Conservation (phyloP, 2,329 filamentous ascomycete species). For the Fusarium nelsonii region DNA sequence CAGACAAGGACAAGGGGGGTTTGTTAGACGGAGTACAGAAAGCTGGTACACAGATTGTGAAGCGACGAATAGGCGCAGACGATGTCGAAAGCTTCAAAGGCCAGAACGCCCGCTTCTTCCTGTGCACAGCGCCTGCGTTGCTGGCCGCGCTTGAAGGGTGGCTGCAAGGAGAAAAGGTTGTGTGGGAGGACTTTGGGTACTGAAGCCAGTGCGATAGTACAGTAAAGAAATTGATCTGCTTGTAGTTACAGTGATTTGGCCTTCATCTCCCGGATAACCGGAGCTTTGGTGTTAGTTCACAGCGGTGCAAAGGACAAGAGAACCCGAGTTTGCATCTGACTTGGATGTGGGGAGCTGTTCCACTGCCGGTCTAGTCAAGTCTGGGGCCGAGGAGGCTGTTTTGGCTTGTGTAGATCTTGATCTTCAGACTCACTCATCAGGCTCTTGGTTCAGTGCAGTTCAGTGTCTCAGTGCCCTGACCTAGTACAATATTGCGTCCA, state of each 20-base stretch:
- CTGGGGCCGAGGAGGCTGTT: constrained; percentile 27
- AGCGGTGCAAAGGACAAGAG: constrained; percentile 30
- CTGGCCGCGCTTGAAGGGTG: constrained; percentile 60
- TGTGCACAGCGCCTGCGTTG: constrained; percentile 61
- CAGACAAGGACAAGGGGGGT: constrained; percentile 51
- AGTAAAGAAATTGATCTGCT: constrained; percentile 1
- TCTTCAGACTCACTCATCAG: not conserved
- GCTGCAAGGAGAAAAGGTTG: constrained; percentile 66
- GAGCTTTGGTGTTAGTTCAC: constrained; percentile 21
- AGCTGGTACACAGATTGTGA: constrained; percentile 52
- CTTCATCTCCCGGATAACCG: constrained; percentile 25
- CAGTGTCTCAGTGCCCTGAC: not conserved
- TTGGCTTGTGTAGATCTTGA: not conserved
- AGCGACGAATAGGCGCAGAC: constrained; percentile 54
- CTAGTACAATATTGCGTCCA: not conserved
- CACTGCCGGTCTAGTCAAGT: constrained; percentile 20
- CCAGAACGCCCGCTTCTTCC: constrained; percentile 63
- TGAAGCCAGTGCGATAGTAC: constrained; percentile 45
- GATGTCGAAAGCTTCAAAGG: constrained; percentile 59
- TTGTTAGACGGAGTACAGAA: constrained; percentile 53
- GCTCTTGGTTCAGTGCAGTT: not conserved
- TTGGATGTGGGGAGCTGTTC: constrained; percentile 32
- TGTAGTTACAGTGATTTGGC: not conserved
- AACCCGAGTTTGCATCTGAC: constrained; percentile 12
- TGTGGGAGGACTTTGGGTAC: constrained; percentile 73